Base-by-base conservation (phyloP, 768 basidiomycete genomes). In the Lactarius hengduanensis region DNA sequence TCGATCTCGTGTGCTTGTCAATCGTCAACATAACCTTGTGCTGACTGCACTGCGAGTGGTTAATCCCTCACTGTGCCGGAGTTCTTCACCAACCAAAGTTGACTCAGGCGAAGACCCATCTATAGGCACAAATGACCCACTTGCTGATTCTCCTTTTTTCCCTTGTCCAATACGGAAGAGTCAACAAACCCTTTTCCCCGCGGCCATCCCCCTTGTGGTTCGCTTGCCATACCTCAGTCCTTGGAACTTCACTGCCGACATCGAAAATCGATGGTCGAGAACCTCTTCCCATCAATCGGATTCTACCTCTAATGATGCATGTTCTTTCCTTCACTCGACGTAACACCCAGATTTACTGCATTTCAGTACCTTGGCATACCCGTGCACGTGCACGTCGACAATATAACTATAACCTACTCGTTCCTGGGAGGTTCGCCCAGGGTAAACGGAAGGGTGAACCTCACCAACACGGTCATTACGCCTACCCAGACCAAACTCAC, bases 401-500 rank as follows among this genome's bases (percentile, higher is more conserved):
- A 38, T n/a, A 1, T 41, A n/a, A n/a, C n/a, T n/a, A n/a, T 28
- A 13, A 68, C 68, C 15, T 73, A 73, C 58, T 64, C 69, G 16
- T 72, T 70, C 59, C 54, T 72, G 7, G 71, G 71, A 28, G 57
- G 41, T 30, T 22, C 61, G 38, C 53, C 26, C 43, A 4, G n/a
- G 15, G 43, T 41, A 63, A 66, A 63, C 6, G 32, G 16, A 45
- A 50, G 22, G 18, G 64, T 66, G 8, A 74, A 69, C 50, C 57
- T 76, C 53, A 72, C 69, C 4, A 54, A 65, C 60, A 68, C 67
- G 0, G 65, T 71, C 26, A 69, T 80, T 62, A 78, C 80, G 0
- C 75, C 80, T 1, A 79, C 80, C 0, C 73, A 73, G 13, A 76
- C 77, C 58, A 72, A 73, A 16, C 74, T 77, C 64, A 70, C 67